These are phyloP conservation scores for Kentomonas sorsogonicus DNA, from an alignment of 208 protist genomes.

Conservation along the genomic window DNA sequence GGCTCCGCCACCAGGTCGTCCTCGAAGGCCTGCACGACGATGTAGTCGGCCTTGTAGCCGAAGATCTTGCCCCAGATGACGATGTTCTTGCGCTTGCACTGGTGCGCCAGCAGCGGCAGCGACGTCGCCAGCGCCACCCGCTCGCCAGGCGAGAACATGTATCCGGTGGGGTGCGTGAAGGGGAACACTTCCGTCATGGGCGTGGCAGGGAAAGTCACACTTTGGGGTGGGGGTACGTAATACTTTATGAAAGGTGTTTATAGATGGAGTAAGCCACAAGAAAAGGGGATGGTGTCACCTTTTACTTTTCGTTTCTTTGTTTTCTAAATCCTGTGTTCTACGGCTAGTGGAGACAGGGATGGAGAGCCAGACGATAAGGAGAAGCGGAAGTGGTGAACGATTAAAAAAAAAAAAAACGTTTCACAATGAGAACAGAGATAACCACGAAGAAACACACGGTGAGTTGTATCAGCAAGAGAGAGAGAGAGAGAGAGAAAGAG, in stretches of 20 bases:
- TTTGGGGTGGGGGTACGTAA: background rate
- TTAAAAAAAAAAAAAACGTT: background rate
- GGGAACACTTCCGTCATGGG: constrained; percentile 28
- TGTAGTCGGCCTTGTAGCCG: constrained; percentile 80
- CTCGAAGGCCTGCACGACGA: constrained; percentile 69
- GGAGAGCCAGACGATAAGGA: background rate
- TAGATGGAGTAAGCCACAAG: too few relatives aligned
- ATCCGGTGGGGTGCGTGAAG: constrained; percentile 46
- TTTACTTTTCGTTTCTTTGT: too few relatives aligned
- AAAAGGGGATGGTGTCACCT: too few relatives aligned
- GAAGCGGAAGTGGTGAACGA: background rate
- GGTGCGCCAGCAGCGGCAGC: constrained; percentile 55
- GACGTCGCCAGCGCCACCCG: constrained; percentile 65
- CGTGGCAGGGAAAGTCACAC: background rate
- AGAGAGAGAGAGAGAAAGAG: constrained; percentile 6
- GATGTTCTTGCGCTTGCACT: constrained; percentile 57
- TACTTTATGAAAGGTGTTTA: background rate
- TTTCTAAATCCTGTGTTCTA: too few relatives aligned
- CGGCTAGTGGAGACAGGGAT: too few relatives aligned
- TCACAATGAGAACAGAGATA: background rate
- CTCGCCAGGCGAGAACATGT: constrained; percentile 63
- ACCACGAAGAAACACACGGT: background rate
- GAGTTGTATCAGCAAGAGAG: background rate
- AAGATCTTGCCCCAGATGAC: constrained; percentile 82
- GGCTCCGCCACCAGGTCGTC: constrained; percentile 71